Base-by-base conservation (phyloP, 139 green algal species). In the Micractinium conductrix region DNA sequence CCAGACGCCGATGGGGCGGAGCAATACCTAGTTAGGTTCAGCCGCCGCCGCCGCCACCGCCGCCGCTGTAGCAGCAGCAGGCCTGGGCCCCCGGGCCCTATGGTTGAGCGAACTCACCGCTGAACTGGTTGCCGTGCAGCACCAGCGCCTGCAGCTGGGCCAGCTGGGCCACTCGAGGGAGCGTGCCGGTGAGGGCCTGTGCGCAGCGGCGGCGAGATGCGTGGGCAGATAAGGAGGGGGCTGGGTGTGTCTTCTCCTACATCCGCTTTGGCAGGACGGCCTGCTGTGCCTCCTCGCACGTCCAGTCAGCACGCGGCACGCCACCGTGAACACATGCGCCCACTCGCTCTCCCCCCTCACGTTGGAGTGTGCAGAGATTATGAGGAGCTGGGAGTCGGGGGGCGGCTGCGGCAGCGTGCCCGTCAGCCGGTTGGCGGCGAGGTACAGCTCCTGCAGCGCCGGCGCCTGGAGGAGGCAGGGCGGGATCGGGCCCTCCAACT, bases 391-490 rank as follows among this genome's bases (percentile, higher is more conserved):
- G 76, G 38, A 60, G 53, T 6, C 58, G 24, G 58, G 76, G 8
- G 55, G 58, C 55, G 76, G 76, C 58, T 37, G 28, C 38, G 76
- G 58, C 76, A 82, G 76, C 26, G 37, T 3, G 4, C 76, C 76
- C 26, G 28, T 35, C 38, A 82, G 58, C 28, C 30, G 50, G 58
- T 82, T 82, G 76, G n/a, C 55, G 38, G 37, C 62, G 4, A 82
- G 76, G 55, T 82, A 82, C 9, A 82, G 76, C 58, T 82, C 76
- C 40, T 82, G 76, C 24, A 82, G 38, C 14, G 76, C 14, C 2
- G 76, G 55, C 3, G 76, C 42, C 38, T 72, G 12, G 5, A 73
- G 12, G 9, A 82, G 12, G 76, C 76, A 82, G 19, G 76, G 12
- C 0, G 76, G 76, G 55, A 82, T 53, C 38, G 55, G n/a, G 38